Evolutionary conservation across 2,329 filamentous ascomycete genomes (phyloP).

Genomic region (Chaetomium sp.): DNA sequence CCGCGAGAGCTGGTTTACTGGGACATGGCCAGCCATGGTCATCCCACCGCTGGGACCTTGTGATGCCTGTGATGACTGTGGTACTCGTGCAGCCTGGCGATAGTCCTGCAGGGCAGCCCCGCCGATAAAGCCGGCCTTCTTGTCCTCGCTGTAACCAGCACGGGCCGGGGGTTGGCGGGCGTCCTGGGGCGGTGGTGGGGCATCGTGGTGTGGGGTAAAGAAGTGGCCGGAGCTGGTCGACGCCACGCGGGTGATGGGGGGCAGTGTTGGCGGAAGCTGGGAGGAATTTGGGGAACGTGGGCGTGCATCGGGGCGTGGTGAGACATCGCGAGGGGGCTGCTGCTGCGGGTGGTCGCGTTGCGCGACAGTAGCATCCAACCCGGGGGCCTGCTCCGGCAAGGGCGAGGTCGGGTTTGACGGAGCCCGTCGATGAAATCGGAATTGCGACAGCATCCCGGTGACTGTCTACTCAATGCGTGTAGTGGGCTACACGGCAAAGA

Average conservation of each 20-base stretch:
- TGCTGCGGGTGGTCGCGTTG: constrained; percentile 48
- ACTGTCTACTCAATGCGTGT: too few relatives aligned
- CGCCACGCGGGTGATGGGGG: constrained; percentile 54
- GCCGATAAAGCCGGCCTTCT: constrained; percentile 53
- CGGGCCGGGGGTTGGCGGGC: constrained; percentile 35
- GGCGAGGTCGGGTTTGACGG: constrained; percentile 60
- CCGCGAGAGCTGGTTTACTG: constrained; percentile 37
- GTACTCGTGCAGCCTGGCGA: constrained; percentile 41
- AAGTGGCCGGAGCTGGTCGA: constrained; percentile 43
- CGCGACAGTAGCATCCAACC: constrained; percentile 44
- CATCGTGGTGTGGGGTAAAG: constrained; percentile 27
- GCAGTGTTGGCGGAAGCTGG: constrained; percentile 52
- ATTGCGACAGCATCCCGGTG: constrained; percentile 37
- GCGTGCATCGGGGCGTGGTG: constrained; percentile 41
- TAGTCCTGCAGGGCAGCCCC: constrained; percentile 57
- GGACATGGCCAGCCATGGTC: constrained; percentile 24
- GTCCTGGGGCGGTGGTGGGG: constrained; percentile 28
- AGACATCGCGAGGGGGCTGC: constrained; percentile 46
- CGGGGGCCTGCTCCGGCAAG: constrained; percentile 47
- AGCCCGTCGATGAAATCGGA: constrained; percentile 61
- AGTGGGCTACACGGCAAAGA: not conserved
- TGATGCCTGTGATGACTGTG: constrained; percentile 24
- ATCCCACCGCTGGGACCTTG: constrained; percentile 31
- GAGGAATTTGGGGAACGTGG: constrained; percentile 43
- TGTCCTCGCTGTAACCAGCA: constrained; percentile 40